Conservation (phyloP, 768 basidiomycete genomes). For the Punctularia strigosozonata region DNA sequence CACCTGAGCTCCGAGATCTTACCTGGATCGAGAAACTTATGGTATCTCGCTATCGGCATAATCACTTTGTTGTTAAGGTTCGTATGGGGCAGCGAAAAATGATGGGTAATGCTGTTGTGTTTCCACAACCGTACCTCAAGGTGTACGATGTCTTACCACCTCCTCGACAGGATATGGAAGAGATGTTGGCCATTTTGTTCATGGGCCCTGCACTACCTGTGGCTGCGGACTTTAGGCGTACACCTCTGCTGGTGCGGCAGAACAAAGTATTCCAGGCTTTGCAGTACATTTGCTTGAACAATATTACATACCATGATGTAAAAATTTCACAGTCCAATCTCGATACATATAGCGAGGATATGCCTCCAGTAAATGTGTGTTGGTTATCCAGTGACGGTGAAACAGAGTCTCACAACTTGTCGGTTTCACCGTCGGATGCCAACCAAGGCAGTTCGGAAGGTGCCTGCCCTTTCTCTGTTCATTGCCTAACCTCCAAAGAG, state of each 20-base stretch:
- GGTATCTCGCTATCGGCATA: conserved; percentile 16
- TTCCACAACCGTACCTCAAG: conserved; percentile 6
- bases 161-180: conserved; percentile 7
- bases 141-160: conserved; percentile 8
- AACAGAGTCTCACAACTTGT: background rate
- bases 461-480: conserved; percentile 24
- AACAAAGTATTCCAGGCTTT: conserved; percentile 15
- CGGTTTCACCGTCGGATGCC: conserved; percentile 14
- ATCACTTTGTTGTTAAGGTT: conserved; percentile 19
- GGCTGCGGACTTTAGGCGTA: conserved; percentile 14
- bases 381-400: background rate
- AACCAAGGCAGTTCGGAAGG: conserved; percentile 21
- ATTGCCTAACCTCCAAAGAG: conserved; percentile 20
- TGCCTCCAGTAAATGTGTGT: conserved; percentile 10
- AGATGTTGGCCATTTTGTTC: conserved; percentile 18
- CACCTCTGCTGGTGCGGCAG: conserved; percentile 12
- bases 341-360: conserved; percentile 9
- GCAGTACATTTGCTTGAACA: conserved; percentile 9
- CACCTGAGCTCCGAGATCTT: conserved; percentile 4
- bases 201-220: conserved; percentile 16
- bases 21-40: conserved; percentile 16
- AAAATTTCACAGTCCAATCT: conserved; percentile 10
- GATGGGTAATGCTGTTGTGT: conserved; percentile 9
- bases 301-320: conserved; percentile 7
- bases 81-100: conserved; percentile 14